Evolutionary conservation across 1,284 basidiomycete genomes (phyloP).

Genomic region (Ganoderma sinense): DNA sequence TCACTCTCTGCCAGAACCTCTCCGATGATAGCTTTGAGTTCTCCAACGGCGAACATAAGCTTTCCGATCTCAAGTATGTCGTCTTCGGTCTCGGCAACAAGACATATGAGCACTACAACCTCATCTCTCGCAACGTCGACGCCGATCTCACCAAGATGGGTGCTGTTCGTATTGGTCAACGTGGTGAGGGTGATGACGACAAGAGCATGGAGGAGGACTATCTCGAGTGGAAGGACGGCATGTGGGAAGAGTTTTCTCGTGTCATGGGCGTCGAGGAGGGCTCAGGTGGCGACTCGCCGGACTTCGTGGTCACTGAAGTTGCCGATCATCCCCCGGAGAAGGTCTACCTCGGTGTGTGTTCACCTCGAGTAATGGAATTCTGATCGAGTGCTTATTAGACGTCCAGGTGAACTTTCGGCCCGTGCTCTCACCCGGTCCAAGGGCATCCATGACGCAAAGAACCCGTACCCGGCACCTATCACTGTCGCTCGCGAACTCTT

Average conservation of each 20-base stretch:
- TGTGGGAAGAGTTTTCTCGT: constrained; percentile 91
- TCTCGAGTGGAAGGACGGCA: constrained; percentile 98
- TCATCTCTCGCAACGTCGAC: constrained; percentile 87
- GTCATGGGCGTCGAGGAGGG: constrained; percentile 94
- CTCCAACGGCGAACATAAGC: constrained; percentile 77
- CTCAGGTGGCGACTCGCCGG: constrained; percentile 93
- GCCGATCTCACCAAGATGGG: constrained; percentile 80
- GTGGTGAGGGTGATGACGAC: constrained; percentile 98
- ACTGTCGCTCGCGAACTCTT: constrained; percentile 86
- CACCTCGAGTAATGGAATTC: too few relatives aligned
- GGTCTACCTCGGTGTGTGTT: constrained; percentile 84
- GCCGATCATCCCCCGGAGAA: constrained; percentile 80
- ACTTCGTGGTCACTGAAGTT: constrained; percentile 92
- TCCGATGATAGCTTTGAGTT: constrained; percentile 90
- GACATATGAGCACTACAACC: constrained; percentile 97
- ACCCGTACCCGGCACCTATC: constrained; percentile 93
- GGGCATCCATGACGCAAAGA: constrained; percentile 96
- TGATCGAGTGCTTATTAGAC: background rate
- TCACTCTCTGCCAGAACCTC: constrained; percentile 92
- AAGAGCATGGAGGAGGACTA: constrained; percentile 99
- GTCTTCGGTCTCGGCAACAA: constrained; percentile 95
- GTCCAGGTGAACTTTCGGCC: constrained; percentile 84
- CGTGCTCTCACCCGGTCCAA: constrained; percentile 90
- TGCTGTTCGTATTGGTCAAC: constrained; percentile 86
- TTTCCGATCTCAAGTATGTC: constrained; percentile 94